Evolutionary conservation across 2,329 filamentous ascomycete genomes (phyloP).

Genomic region (Ophiostoma australiae): DNA sequence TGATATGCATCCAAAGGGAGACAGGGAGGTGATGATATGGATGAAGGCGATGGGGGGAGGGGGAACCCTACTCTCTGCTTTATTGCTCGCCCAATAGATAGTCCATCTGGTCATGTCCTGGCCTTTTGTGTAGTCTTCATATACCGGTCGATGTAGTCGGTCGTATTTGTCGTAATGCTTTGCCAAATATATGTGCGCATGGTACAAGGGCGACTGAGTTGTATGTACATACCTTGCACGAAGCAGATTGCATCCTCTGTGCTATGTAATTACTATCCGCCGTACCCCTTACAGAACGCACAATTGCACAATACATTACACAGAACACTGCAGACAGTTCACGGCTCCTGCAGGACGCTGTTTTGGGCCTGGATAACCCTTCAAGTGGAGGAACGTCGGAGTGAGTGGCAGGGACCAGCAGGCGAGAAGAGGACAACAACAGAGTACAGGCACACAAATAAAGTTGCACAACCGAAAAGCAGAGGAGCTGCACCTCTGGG

Average conservation of each 20-base stretch:
- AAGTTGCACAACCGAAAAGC: conserved; percentile 3
- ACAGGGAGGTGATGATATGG: no score
- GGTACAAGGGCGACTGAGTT: not conserved
- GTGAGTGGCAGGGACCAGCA: not conserved
- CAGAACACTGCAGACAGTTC: not conserved
- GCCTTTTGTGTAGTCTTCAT: not conserved
- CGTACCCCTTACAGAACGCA: not conserved
- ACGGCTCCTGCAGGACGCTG: conserved; percentile 7
- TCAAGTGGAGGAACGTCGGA: not conserved
- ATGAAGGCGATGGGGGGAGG: no score
- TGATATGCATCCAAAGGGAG: no score
- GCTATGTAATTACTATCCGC: no score
- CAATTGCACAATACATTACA: not conserved
- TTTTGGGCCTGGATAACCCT: conserved; percentile 8
- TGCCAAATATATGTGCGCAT: not conserved
- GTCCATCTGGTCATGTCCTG: no score
- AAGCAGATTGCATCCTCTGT: not conserved
- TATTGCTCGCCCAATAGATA: no score
- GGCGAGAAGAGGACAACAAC: not conserved
- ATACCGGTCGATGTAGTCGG: not conserved
- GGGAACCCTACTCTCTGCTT: no score
- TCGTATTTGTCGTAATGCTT: not conserved
- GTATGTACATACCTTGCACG: not conserved
- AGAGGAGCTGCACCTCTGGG: not conserved
- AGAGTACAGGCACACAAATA: not conserved